Base-by-base conservation (phyloP, 805 yeast genomes). In the Wickerhamomyces sydowiorum region DNA sequence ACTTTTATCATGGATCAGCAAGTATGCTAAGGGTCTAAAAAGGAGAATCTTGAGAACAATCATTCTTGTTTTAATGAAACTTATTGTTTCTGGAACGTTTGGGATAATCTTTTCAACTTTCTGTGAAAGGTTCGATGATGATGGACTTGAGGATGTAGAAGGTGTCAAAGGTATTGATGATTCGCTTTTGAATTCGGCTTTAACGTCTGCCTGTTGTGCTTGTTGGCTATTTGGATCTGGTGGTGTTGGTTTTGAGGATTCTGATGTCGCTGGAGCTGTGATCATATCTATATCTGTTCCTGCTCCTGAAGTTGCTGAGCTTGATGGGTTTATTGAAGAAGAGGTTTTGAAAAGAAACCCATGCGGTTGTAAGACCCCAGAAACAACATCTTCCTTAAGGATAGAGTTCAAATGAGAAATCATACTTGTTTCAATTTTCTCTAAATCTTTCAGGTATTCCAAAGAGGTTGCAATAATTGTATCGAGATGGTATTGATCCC, bases 61-160 rank as follows among this genome's bases (percentile, higher is more conserved):
- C 49, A 49, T 45, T 17, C 58, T 42, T 1, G 54, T 50, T 36
- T 47, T 51, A 24, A 52, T 43, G 41, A 52, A 55, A 3, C 45
- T 40, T 17, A 55, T 40, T 2, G 49, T 53, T 28, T 55, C 60
- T 3, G 58, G 51, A 1, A 50, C 35, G 27, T 40, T 45, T 3
- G 44, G 41, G 3, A 43, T 27, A 17, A 43, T 6, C 2, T 29
- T 19, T 21, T 45, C 48, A 14, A 43, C 39, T 14, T 33, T 33
- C n/a, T 41, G 46, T 4, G 52, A 44, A 3, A 38, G 14, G 28
- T 41, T 36, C 10, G 51, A 42, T 15, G 47, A 39, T 13, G 43
- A n/a, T 24, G 48, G 48, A 1, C 53, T 46, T 15, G 20, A 6
- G 14, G 20, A 17, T 18, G 25, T 22, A 20, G 37, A 13, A 4